Evolutionary conservation across 495 filamentous ascomycete species (phyloP), one percentile per base, ranked within the genome.

Genomic region (Hypoxylon perforatum): DNA sequence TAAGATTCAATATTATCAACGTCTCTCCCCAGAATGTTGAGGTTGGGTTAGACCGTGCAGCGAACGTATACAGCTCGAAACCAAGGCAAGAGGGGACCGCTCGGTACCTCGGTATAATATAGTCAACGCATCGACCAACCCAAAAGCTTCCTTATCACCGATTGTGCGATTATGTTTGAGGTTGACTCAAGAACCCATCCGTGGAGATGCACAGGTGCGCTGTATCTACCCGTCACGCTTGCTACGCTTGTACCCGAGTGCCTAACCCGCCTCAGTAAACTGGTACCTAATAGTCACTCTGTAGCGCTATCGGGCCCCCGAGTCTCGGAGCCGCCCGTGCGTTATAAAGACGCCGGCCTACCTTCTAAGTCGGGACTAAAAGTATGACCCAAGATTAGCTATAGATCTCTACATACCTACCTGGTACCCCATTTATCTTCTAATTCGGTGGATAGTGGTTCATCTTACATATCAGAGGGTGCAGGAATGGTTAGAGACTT

Each of bases 291-390:
- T 67, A 58, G 46, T 53, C n/a, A 22, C 19, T 4, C 36, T 50
- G 39, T 49, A 66, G 63, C 54, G 65, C 42, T 22, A 38, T 51
- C 48, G 50, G 39, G 30, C 28, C 33, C 59, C 59, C 65, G 65
- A 69, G 39, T 46, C 63, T 69, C 65, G 65, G 65, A 69, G 59
- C 55, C 55, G 49, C 36, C 50, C 49, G 54, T 50, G 2, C n/a
- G n/a, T n/a, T 12, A 2, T 17, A 15, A 28, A 28, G 4, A 1
- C 10, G 12, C 35, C 35, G 14, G 15, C 28, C 1, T n/a, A 10
- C 12, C 22, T 53, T 7, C 58, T 38, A 47, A 18, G 47, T 68
- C 65, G 65, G 65, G 44, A 28, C 25, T 63, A 68, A 58, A 68
- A 59, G 33, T 44, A 67, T 58, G 15, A 21, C 48, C 64, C 35